phyloP scores from a whole-genome alignment of 257 asterid genomes.

The Nicotiana otophora region DNA sequence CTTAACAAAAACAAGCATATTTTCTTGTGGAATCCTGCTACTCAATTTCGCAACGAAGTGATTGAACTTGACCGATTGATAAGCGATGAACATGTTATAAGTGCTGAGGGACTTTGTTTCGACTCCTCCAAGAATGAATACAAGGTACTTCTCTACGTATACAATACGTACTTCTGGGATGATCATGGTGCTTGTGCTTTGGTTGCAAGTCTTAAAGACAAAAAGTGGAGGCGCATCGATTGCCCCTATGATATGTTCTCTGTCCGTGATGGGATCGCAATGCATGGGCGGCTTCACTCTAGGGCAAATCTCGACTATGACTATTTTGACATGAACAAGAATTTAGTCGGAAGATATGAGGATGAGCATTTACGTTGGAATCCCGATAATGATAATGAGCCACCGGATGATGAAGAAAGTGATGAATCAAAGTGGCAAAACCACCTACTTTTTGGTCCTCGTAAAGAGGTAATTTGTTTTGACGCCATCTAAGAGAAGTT shows the following conservation, averaged over 20 bases:
- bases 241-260: neutral
- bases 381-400: too few species aligned
- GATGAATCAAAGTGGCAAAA: neutral
- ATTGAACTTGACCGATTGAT: too few species aligned
- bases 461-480: neutral
- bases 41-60: neutral
- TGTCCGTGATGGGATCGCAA: neutral
- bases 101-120: neutral
- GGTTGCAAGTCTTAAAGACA: neutral
- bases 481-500: neutral
- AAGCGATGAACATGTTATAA: too few species aligned
- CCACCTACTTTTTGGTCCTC: neutral
- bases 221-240: neutral
- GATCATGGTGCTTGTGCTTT: neutral
- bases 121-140: neutral
- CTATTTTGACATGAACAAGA: too few species aligned
- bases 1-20: neutral
- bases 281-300: neutral
- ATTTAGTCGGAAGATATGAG: too few species aligned
- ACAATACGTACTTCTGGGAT: neutral
- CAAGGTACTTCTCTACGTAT: neutral
- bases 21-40: neutral
- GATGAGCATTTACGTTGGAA: too few species aligned
- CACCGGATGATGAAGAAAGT: neutral
- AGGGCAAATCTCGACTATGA: neutral